Base-by-base conservation (phyloP, 2,329 filamentous ascomycete species). In the Clathrospora elynae region DNA sequence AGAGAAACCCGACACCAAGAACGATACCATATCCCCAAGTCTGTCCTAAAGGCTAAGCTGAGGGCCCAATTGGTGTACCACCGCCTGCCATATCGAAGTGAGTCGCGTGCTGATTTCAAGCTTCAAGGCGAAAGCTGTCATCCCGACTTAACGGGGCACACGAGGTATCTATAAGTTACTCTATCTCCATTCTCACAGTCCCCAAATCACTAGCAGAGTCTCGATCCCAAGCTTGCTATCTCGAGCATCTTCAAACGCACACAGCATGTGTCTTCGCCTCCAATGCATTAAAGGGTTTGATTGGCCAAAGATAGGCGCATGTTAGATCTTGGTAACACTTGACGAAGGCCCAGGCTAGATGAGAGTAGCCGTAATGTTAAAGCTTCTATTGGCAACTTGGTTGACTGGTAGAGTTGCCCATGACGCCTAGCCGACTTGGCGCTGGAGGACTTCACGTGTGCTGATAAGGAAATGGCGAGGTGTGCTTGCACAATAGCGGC, bases 21-120 rank as follows among this genome's bases (percentile, higher is more conserved):
- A 67, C 56, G 20, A 66, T 61, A 11, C 64, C 64, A 57, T 67
- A 67, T n/a, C 62, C 62, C 60, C 60, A 62, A 38, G 42, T 59
- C 41, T 61, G 60, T 3, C 59, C 57, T 17, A 63, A 35, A 34
- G 60, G 59, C n/a, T 51, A 57, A 24, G 56, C 55, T 13, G 57
- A 53, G 29, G 58, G 55, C 17, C 58, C 57, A 13, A 55, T 51
- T 14, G 60, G 60, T 37, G 60, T 53, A 35, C 53, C 51, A 31
- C 57, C 55, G 31, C 60, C 59, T 48, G 60, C 60, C 57, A 61
- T 62, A 9, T 25, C 39, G 24, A 32, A 36, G 26, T 36, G 20
- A 40, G 33, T 47, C 37, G 44, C 26, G 38, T 38, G 35, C 12
- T 35, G 20, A 17, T 5, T 12, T 46, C 19, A 53, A 48, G 26